A percentile compares a stretch with the other conserved stretches of the same genome.
Conservation (phyloP, 805 yeast species). For the Starmerella sirachaensis region DNA sequence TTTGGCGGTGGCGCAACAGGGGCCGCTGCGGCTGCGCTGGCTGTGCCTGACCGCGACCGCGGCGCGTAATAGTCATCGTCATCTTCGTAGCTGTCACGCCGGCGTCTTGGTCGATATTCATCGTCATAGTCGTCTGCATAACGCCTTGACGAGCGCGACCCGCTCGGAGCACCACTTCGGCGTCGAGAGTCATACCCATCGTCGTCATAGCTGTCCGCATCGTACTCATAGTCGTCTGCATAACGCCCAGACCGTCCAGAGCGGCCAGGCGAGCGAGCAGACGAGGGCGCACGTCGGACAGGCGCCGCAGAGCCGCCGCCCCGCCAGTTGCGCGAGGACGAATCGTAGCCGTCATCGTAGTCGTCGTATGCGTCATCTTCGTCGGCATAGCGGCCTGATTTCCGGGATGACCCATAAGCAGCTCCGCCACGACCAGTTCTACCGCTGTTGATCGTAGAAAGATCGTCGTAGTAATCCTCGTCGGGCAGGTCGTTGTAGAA, state of each 20-base stretch:
- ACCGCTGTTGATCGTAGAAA: constrained; percentile 11
- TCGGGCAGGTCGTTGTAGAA: constrained; percentile 69
- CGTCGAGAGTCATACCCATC: constrained; percentile 9
- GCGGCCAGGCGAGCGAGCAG: neutral
- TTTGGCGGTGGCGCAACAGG: constrained; percentile 8
- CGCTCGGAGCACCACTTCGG: constrained; percentile 4
- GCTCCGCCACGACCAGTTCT: constrained; percentile 7
- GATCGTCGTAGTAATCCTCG: constrained; percentile 16
- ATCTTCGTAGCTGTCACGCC: constrained; percentile 28
- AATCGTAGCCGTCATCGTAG: constrained; percentile 7
- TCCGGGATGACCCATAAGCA: constrained; percentile 6
- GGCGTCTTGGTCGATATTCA: constrained; percentile 7
- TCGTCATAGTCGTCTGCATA: constrained; percentile 21
- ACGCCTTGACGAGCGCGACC: constrained; percentile 6
- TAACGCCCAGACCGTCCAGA: constrained; percentile 14
- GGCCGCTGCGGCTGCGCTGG: neutral
- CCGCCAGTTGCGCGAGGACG: constrained; percentile 5
- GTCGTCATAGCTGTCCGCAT: no score
- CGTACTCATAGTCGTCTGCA: constrained; percentile 20
- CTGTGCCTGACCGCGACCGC: constrained; percentile 2
- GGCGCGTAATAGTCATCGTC: constrained; percentile 28
- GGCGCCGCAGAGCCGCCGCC: constrained; percentile 3
- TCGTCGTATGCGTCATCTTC: constrained; percentile 22
- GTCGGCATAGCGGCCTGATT: constrained; percentile 20
- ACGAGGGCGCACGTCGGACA: neutral